Evolutionary conservation across 1,284 basidiomycete genomes (phyloP).

Genomic region (Nidula niveotomentosa): DNA sequence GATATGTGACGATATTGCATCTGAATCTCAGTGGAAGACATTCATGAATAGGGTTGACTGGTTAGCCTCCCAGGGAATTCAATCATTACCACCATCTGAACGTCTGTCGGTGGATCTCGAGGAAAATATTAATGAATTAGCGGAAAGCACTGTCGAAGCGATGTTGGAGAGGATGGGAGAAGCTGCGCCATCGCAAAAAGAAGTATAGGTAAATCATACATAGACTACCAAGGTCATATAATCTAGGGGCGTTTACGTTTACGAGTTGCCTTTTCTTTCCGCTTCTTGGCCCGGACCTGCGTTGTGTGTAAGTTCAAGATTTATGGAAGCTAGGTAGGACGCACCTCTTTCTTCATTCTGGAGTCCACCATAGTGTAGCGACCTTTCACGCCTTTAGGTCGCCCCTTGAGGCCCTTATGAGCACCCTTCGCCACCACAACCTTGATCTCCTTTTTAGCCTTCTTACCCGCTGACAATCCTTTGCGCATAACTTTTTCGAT

Average conservation of each 20-base stretch:
- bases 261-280: slow-evolving; percentile 64
- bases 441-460: slow-evolving; percentile 80
- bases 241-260: no score
- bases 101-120: no score
- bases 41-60: slow-evolving; percentile 57
- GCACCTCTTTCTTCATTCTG: slow-evolving; percentile 82
- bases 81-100: no score
- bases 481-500: slow-evolving; percentile 91
- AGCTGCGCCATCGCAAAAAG: no score
- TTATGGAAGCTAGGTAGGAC: no score
- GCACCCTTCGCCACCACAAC: slow-evolving; percentile 92
- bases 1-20: slow-evolving; percentile 35
- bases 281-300: slow-evolving; percentile 71
- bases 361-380: slow-evolving; percentile 92
- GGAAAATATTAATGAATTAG: no score
- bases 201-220: no score
- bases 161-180: no score
- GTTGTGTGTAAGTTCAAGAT: no score
- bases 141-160: no score
- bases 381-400: slow-evolving; percentile 96
- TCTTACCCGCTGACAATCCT: slow-evolving; percentile 66
- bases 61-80: slow-evolving; percentile 6
- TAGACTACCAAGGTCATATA: no score
- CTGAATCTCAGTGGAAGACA: slow-evolving; percentile 48
- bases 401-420: slow-evolving; percentile 88